Base-by-base conservation (phyloP, 2,329 filamentous ascomycete genomes). In the Didymella lethalis region DNA sequence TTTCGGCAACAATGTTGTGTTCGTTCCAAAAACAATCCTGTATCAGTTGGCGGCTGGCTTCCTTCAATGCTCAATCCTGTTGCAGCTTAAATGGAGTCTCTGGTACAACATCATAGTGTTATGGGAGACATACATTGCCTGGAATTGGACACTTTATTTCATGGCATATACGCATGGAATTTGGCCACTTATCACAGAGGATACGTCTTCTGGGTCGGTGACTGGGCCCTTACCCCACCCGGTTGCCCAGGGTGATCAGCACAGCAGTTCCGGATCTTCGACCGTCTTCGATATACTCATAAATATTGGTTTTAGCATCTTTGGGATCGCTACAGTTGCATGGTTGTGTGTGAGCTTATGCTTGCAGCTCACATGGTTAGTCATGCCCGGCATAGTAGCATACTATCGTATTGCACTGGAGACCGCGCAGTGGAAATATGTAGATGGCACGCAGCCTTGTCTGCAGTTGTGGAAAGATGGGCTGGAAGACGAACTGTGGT, bases 401-500 rank as follows among this genome's bases (percentile, higher is more conserved):
- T 32, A 32, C 18, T 20, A 4, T 47, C 44, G 26, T 4, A 32
- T 47, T 7, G 29, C 10, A 5, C 7, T n/a, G 18, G 44, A 47
- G 2, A 23, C 28, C 20, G 29, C 44, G 2, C 7, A 7, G 10
- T 47, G 44, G 44, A 32, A 25, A 4, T 7, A 32, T 16, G 10
- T 31, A 32, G 44, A 47, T 16, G n/a, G 6, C 4, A 25, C 44
- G 7, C n/a, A 31, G 20, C 29, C 44, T 28, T 47, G 44, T 32
- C 28, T 28, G 3, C 44, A 47, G 16, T 12, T 47, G 8, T 47
- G 44, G 44, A 47, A 47, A 18, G 29, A 47, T 47, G 44, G 8
- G 23, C 44, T 47, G 14, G 29, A 47, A 32, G 44, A 34, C 28
- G 44, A 47, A 10, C 28, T 47, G 1, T 47, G 44, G 44, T 47